These are phyloP conservation scores for Fusarium temperatum DNA, from an alignment of 2,329 filamentous ascomycete species.

Conservation along the genomic window DNA sequence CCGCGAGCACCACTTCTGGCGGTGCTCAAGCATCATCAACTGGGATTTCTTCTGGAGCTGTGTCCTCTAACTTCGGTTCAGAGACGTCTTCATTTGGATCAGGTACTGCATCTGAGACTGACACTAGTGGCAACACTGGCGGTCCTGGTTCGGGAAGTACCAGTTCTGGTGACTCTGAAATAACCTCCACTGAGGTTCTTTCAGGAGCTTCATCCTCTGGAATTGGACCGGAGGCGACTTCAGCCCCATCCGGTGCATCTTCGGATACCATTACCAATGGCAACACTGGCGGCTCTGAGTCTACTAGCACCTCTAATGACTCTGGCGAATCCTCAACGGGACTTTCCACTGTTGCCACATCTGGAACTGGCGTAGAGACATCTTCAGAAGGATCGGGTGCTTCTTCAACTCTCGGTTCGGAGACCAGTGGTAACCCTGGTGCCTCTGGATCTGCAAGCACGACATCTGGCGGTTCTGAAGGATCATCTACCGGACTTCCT, in stretches of 20 bases:
- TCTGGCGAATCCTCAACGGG: not conserved
- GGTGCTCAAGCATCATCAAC: not conserved
- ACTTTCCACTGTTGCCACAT: not conserved
- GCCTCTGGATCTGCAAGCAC: not conserved
- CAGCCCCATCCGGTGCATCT: too few relatives aligned
- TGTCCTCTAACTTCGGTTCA: not conserved
- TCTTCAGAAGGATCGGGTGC: not conserved
- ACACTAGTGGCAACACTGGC: not conserved
- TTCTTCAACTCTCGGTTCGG: not conserved
- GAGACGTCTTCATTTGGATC: not conserved
- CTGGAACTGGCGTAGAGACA: not conserved
- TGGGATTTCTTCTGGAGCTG: not conserved
- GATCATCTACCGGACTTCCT: not conserved
- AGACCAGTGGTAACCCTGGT: not conserved
- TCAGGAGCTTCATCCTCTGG: too few relatives aligned
- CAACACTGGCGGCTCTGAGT: not conserved
- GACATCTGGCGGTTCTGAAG: not conserved
- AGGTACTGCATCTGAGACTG: not conserved
- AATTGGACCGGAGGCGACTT: too few relatives aligned
- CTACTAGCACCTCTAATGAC: not conserved
- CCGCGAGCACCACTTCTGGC: not conserved
- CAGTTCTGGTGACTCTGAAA: not conserved
- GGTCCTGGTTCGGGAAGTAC: not conserved
- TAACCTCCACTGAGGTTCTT: not conserved
- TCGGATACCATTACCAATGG: too few relatives aligned